Evolutionary conservation across 306 rosid species (phyloP).

Genomic region (Citrullus mucosospermus): DNA sequence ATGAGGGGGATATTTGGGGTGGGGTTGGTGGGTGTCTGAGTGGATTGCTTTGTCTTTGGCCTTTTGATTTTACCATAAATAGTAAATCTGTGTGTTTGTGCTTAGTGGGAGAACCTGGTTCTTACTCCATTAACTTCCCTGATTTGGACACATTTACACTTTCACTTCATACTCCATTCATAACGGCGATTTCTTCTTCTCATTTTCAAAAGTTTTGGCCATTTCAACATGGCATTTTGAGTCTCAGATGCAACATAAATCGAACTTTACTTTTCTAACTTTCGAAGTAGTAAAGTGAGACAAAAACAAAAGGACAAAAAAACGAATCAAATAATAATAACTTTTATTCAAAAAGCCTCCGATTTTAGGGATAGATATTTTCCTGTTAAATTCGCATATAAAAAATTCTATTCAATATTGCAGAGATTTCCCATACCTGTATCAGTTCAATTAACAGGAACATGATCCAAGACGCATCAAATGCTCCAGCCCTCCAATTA

Average conservation of each 20-base stretch:
- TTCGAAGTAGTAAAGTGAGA: slow-evolving; percentile 1
- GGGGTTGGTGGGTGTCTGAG: slow-evolving; percentile 19
- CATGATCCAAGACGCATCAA: background rate
- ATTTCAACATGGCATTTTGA: background rate
- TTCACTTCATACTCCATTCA: background rate
- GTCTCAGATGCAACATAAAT: background rate
- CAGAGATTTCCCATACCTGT: background rate
- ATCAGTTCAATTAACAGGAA: background rate
- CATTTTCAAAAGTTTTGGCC: background rate
- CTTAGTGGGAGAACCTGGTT: slow-evolving; percentile 30
- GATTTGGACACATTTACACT: slow-evolving; percentile 5
- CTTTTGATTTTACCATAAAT: slow-evolving; percentile 21
- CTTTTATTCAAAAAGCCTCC: background rate
- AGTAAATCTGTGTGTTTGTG: slow-evolving; percentile 11
- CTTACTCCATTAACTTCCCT: slow-evolving; percentile 17
- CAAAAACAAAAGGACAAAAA: background rate
- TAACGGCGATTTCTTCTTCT: background rate
- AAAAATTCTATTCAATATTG: background rate
- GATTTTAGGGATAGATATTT: background rate
- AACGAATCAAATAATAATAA: background rate
- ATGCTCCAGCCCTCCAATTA: background rate
- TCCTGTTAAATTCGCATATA: background rate
- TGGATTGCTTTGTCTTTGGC: slow-evolving; percentile 15
- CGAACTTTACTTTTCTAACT: background rate
- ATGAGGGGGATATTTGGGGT: slow-evolving; percentile 8